These are phyloP conservation scores for Talaromyces verruculosus DNA, from an alignment of 2,329 filamentous ascomycete genomes.

Conservation along the genomic window DNA sequence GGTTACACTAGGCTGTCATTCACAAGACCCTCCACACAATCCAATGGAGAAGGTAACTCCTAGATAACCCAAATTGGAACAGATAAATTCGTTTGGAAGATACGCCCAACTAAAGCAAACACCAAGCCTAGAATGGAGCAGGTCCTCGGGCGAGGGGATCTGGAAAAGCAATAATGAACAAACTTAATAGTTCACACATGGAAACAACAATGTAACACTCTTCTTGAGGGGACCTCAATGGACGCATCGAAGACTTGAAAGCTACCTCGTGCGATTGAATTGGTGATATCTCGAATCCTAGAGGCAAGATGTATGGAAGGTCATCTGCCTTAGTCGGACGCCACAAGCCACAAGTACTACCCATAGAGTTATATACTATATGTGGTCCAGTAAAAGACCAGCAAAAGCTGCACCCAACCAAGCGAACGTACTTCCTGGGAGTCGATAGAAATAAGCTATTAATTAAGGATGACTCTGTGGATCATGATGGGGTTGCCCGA, in stretches of 20 bases:
- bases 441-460: not conserved
- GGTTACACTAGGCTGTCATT: constrained; percentile 1
- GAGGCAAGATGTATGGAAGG: not conserved
- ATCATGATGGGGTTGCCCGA: not conserved
- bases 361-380: not conserved
- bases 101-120: not conserved
- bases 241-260: not conserved
- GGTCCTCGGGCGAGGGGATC: not conserved
- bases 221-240: not conserved
- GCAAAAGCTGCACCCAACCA: not conserved
- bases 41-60: not conserved
- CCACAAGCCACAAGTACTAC: constrained; percentile 18
- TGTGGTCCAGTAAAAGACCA: not conserved
- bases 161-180: no score
- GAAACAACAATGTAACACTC: constrained; percentile 11
- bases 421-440: not conserved
- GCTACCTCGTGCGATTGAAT: not conserved
- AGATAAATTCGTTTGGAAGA: not conserved
- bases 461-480: not conserved
- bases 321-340: constrained; percentile 9
- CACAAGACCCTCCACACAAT: not conserved
- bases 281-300: not conserved
- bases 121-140: not conserved
- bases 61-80: not conserved
- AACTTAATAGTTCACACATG: not conserved